Evolutionary conservation across 2,329 filamentous ascomycete species (phyloP), one percentile per base, ranked within the genome.

Genomic region (Ascochyta koolunga): DNA sequence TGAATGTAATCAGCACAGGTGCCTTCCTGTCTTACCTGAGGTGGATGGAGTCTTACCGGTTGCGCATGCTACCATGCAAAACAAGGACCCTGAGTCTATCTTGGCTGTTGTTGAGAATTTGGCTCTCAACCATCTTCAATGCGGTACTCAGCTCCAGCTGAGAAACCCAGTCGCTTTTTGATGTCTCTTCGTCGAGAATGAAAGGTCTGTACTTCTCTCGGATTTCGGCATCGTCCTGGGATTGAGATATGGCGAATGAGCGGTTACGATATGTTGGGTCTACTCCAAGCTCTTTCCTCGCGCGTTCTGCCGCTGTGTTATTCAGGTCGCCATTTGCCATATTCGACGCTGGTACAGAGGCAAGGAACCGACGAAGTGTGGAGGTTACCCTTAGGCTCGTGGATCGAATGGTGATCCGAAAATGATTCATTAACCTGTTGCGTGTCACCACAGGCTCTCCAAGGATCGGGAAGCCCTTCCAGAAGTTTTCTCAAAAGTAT

Each of bases 31-130:
- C 11, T 13, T 27, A n/a, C 5, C 15, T 15, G 9, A 13, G n/a
- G 11, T 10, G n/a, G 1, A 7, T 10, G n/a, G 1, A 7, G 1
- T 73, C 71, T 72, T 68, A 73, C 64, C 77, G 65, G 55, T 69
- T 71, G 9, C 85, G 76, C 35, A 88, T 70, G 64, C 84, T 87
- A 1, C 86, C 86, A 65, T 85, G 85, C 0, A 89, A 67, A 0
- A 88, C 83, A 1, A 88, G 72, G 1, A 88, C 79, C 53, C 80
- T 85, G 2, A 88, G 50, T 43, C 82, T 71, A 1, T 76, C 61
- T 1, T 73, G 70, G 1, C 60, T 55, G 0, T 71, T 73, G 18
- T 57, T 64, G 2, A 71, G 49, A 0, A 86, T 50, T 27, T 86
- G 72, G 5, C 75, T 66, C 37, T 82, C 77, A 0, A 80, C 81